A percentile compares a stretch with the other conserved stretches of the same genome.
phyloP scores from a whole-genome alignment of 495 filamentous ascomycete genomes.

The Talaromyces nanjingensis region DNA sequence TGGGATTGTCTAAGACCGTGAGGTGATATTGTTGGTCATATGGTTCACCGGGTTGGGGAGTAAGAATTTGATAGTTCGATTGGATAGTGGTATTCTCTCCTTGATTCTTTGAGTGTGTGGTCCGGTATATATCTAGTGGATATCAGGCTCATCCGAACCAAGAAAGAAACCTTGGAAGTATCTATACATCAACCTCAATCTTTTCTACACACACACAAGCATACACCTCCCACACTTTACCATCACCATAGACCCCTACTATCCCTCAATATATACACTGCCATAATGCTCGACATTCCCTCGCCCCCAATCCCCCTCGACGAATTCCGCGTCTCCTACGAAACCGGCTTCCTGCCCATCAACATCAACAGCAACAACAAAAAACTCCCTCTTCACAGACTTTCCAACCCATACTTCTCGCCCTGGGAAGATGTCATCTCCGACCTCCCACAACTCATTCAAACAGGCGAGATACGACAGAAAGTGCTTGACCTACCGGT shows the following conservation, averaged over 20 bases:
- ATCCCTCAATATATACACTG: too few relatives aligned
- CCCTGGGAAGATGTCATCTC: constrained; percentile 77
- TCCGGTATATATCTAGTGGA: not conserved
- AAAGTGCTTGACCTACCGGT: constrained; percentile 72
- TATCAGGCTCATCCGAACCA: not conserved
- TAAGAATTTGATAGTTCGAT: not conserved
- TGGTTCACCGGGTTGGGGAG: not conserved
- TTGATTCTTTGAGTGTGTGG: not conserved
- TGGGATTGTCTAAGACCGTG: not conserved
- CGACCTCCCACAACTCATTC: constrained; percentile 71
- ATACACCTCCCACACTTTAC: not conserved
- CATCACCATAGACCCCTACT: not conserved
- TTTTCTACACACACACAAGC: not conserved
- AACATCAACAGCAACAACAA: constrained; percentile 14
- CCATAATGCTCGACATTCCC: constrained; percentile 1
- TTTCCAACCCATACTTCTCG: constrained; percentile 79
- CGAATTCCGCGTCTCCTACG: constrained; percentile 75
- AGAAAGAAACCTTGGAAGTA: not conserved
- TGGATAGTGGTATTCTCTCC: not conserved
- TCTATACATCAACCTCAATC: not conserved
- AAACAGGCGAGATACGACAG: constrained; percentile 64
- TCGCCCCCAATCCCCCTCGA: constrained; percentile 62
- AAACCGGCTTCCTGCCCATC: constrained; percentile 76
- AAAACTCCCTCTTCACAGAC: constrained; percentile 62
- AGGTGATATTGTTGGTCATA: not conserved